These are phyloP conservation scores for Melampsora americana DNA, from an alignment of 1,284 basidiomycete species.

Conservation along the genomic window DNA sequence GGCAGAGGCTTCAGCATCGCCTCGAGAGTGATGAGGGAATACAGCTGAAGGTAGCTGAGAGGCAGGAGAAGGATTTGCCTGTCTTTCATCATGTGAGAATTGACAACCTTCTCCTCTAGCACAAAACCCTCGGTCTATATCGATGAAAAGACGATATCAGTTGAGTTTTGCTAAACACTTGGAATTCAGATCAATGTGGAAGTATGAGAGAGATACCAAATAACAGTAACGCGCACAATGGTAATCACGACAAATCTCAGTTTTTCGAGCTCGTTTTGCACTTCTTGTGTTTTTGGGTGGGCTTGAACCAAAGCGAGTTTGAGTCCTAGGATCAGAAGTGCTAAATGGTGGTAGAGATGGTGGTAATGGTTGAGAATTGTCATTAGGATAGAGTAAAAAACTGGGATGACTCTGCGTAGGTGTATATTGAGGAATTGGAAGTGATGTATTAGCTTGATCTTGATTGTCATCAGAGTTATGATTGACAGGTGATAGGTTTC, in stretches of 20 bases:
- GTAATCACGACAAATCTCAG: conserved; percentile 32
- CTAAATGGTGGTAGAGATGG: background rate
- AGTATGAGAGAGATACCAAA: background rate
- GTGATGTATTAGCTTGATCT: conserved; percentile 11
- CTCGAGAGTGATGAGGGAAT: background rate
- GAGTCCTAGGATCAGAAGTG: conserved; percentile 1
- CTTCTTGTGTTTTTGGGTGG: background rate
- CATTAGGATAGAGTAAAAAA: conserved; percentile 30
- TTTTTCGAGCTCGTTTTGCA: conserved; percentile 26
- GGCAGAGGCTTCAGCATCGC: background rate
- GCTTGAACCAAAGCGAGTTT: background rate
- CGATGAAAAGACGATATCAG: background rate
- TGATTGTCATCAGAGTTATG: conserved; percentile 10
- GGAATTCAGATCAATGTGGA: too few relatives aligned
- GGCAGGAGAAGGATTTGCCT: conserved; percentile 12
- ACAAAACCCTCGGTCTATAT: conserved; percentile 36
- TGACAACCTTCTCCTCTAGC: conserved; percentile 32
- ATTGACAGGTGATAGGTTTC: conserved; percentile 9
- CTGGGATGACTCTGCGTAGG: conserved; percentile 43
- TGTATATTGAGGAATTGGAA: conserved; percentile 43
- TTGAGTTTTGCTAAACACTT: background rate
- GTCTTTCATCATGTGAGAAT: conserved; percentile 30
- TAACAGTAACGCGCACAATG: conserved; percentile 20
- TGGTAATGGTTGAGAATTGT: conserved; percentile 5
- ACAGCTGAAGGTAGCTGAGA: background rate